Conservation (phyloP, 139 green algal genomes). For the Pleodorina starrii region DNA sequence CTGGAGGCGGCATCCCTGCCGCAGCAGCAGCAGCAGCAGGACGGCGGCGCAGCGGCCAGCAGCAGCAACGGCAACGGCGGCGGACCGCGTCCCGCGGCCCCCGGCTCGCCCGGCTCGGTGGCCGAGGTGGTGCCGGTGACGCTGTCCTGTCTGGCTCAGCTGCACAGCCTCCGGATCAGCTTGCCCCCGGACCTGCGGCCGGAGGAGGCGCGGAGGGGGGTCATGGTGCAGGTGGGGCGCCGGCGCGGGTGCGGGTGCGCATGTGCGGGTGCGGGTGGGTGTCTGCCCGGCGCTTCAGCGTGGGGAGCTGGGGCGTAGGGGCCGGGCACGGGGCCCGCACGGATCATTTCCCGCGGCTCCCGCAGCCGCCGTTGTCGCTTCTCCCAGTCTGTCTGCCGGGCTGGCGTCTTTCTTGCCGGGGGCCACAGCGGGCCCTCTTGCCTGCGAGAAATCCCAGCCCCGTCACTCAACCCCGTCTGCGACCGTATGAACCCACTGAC, state of each 20-base stretch:
- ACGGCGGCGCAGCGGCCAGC: no score
- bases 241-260: background rate
- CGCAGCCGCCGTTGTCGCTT: no score
- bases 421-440: no score
- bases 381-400: no score
- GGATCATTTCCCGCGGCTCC: no score
- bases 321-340: no score
- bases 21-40: background rate
- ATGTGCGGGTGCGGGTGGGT: background rate
- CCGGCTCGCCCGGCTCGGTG: slow-evolving; percentile 47
- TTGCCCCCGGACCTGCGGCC: slow-evolving; percentile 87
- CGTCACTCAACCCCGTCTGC: no score
- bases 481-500: no score
- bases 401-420: no score
- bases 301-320: slow-evolving; percentile 25
- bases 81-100: background rate
- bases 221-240: slow-evolving; percentile 66
- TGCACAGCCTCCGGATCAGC: slow-evolving; percentile 83
- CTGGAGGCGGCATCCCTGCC: slow-evolving; percentile 29
- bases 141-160: slow-evolving; percentile 74
- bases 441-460: no score
- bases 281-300: slow-evolving; percentile 7
- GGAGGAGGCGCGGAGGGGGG: slow-evolving; percentile 63
- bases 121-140: slow-evolving; percentile 86
- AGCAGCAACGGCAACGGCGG: background rate